phyloP scores from a whole-genome alignment of 139 green algal species.

The Chlorella sp. region DNA sequence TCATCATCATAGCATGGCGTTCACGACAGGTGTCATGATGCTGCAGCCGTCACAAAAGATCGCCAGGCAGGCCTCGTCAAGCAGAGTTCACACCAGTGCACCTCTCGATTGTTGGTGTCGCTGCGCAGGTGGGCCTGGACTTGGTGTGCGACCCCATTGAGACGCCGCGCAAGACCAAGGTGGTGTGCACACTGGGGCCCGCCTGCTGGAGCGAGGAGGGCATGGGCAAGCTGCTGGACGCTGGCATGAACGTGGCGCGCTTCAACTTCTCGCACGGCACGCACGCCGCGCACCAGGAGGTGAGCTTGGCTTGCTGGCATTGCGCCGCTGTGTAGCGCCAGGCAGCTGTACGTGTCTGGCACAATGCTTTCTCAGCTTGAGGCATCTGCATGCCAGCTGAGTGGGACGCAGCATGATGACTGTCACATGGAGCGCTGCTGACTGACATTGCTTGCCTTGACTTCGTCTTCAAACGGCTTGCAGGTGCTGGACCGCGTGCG shows the following conservation, averaged over 20 bases:
- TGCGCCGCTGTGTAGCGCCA: too few relatives aligned
- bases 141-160: constrained; percentile 17
- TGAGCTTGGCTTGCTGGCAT: neutral
- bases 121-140: constrained; percentile 23
- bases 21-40: neutral
- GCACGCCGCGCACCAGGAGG: constrained; percentile 31
- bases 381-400: too few relatives aligned
- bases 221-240: constrained; percentile 43
- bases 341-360: too few relatives aligned
- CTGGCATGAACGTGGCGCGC: constrained; percentile 58
- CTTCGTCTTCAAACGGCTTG: too few relatives aligned
- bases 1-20: neutral
- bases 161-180: constrained; percentile 63
- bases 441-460: too few relatives aligned
- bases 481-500: constrained; percentile 50
- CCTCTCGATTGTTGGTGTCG: neutral
- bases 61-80: neutral
- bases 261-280: constrained; percentile 70
- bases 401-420: too few relatives aligned
- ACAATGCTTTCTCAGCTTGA: too few relatives aligned
- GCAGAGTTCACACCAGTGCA: too few relatives aligned
- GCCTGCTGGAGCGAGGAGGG: constrained; percentile 47
- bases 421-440: too few relatives aligned
- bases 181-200: constrained; percentile 67
- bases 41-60: too few relatives aligned